Conservation (phyloP, 2,329 filamentous ascomycete genomes). For the Alternaria sp. region DNA sequence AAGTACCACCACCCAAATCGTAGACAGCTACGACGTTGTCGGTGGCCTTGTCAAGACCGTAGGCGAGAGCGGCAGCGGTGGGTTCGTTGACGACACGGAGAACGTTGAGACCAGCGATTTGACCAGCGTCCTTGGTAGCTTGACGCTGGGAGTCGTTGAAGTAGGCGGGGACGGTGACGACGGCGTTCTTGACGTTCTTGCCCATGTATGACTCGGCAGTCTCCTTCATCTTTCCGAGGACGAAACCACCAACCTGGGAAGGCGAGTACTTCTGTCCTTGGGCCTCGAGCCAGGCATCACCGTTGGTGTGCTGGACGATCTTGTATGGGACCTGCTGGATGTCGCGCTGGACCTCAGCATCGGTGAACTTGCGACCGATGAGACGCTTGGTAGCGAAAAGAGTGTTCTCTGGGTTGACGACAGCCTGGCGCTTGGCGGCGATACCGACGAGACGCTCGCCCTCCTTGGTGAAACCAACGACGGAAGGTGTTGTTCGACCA, state of each 20-base stretch:
- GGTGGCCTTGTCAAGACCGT: constrained; percentile 93
- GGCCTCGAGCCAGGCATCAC: constrained; percentile 94
- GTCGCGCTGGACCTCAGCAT: constrained; percentile 92
- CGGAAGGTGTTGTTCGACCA: constrained; percentile 89
- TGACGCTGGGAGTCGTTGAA: constrained; percentile 99
- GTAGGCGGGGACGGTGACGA: constrained; percentile 96
- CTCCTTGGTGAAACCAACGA: constrained; percentile 94
- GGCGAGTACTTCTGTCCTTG: constrained; percentile 96
- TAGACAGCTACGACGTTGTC: constrained; percentile 93
- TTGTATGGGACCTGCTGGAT: constrained; percentile 98
- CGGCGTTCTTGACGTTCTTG: constrained; percentile 92
- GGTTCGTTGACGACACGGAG: constrained; percentile 98
- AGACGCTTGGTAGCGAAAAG: constrained; percentile 98
- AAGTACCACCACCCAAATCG: constrained; percentile 97
- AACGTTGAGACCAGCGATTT: constrained; percentile 95
- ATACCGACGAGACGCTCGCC: constrained; percentile 97
- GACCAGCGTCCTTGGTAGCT: constrained; percentile 96
- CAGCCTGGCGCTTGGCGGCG: constrained; percentile 95
- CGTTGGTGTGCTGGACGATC: constrained; percentile 96
- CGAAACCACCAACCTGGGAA: constrained; percentile 96
- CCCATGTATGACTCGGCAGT: constrained; percentile 92
- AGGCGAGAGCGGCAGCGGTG: constrained; percentile 92
- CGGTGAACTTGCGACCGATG: constrained; percentile 96
- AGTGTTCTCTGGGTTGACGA: constrained; percentile 98
- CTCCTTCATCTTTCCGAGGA: constrained; percentile 99